These are phyloP conservation scores for Ascochyta lentis DNA, from an alignment of 2,329 filamentous ascomycete species.

Conservation along the genomic window DNA sequence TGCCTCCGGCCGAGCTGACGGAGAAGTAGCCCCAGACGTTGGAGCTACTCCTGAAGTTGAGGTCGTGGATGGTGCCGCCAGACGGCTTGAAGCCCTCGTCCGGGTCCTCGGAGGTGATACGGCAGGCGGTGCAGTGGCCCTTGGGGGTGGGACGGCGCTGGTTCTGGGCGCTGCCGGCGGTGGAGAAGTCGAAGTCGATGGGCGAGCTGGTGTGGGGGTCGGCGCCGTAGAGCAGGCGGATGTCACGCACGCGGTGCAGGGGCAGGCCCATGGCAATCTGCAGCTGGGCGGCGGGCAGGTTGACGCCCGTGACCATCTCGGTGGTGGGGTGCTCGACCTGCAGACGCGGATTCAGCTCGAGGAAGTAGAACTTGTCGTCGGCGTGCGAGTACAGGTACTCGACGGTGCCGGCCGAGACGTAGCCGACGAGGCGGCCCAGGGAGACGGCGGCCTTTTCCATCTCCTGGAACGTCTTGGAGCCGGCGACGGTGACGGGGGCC, in stretches of 20 bases:
- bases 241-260: constrained; percentile 93
- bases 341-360: constrained; percentile 97
- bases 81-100: constrained; percentile 99
- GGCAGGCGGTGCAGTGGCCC: constrained; percentile 96
- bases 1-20: constrained; percentile 92
- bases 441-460: constrained; percentile 98
- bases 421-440: constrained; percentile 91
- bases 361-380: constrained; percentile 99
- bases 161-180: constrained; percentile 78
- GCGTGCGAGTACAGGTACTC: constrained; percentile 98
- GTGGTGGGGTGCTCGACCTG: constrained; percentile 99
- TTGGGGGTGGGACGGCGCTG: constrained; percentile 92
- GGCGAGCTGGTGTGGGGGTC: constrained; percentile 85
- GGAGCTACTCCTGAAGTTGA: constrained; percentile 98
- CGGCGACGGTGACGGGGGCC: constrained; percentile 95
- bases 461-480: constrained; percentile 83
- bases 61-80: constrained; percentile 96
- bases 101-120: constrained; percentile 98
- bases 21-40: constrained; percentile 99
- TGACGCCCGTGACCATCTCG: constrained; percentile 98
- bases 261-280: constrained; percentile 99
- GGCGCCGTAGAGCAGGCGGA: constrained; percentile 92
- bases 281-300: constrained; percentile 94
- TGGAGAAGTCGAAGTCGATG: constrained; percentile 97
- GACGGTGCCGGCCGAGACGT: constrained; percentile 97